Conservation (phyloP, 768 basidiomycete species). For the Dacryopinax primogenitus region DNA sequence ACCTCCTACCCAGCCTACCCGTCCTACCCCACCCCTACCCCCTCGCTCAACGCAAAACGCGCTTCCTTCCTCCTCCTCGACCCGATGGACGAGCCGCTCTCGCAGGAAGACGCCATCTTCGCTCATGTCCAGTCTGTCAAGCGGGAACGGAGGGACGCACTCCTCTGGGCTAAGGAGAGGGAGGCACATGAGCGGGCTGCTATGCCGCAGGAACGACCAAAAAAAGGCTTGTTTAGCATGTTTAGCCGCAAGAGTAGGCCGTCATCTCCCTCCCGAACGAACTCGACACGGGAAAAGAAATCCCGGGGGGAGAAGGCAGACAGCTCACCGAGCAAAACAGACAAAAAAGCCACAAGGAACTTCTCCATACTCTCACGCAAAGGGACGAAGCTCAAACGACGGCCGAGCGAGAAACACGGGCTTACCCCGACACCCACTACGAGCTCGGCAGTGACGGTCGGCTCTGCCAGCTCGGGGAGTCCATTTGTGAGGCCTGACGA, state of each 20-base stretch:
- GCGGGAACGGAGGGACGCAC: not conserved
- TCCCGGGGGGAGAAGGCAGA: not conserved
- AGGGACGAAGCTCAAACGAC: constrained; percentile 1
- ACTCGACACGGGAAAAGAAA: not conserved
- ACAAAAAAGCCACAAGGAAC: not conserved
- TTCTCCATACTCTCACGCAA: constrained; percentile 2
- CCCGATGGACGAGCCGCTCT: not conserved
- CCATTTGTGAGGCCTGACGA: not conserved
- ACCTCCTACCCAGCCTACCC: constrained; percentile 1
- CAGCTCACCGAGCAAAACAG: not conserved
- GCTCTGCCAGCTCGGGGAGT: not conserved
- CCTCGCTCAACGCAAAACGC: not conserved
- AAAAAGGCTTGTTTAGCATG: not conserved
- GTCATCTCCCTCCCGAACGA: not conserved
- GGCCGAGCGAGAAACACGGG: not conserved
- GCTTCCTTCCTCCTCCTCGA: not conserved
- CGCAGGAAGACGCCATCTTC: not conserved
- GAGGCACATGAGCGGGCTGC: not conserved
- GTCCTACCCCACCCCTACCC: not conserved
- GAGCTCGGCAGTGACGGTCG: not conserved
- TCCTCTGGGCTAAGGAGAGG: not conserved
- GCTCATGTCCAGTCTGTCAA: not conserved
- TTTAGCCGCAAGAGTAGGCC: not conserved
- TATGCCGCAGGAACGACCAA: not conserved
- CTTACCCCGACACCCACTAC: not conserved